Conservation (phyloP, 1,284 basidiomycete genomes). For the Coniferiporia sulphurascens region DNA sequence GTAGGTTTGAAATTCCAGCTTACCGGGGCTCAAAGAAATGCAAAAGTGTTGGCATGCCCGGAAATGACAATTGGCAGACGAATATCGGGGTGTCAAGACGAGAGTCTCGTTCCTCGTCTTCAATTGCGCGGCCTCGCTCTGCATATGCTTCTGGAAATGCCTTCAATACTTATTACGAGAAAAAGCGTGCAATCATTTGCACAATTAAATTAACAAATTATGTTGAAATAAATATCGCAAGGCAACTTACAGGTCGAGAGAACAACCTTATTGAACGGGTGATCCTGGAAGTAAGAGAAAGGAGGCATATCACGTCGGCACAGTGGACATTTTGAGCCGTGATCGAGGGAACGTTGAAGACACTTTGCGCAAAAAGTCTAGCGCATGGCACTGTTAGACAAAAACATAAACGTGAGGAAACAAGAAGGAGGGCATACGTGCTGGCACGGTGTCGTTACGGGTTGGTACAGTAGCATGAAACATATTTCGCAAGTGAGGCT, state of each 20-base stretch:
- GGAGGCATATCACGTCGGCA: slow-evolving; percentile 77
- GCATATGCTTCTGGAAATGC: slow-evolving; percentile 55
- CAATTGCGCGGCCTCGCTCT: slow-evolving; percentile 54
- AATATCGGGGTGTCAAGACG: slow-evolving; percentile 88
- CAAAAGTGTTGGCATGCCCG: slow-evolving; percentile 82
- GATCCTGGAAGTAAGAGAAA: slow-evolving; percentile 79
- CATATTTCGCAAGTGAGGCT: slow-evolving; percentile 91
- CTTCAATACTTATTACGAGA: slow-evolving; percentile 45
- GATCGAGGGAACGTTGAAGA: slow-evolving; percentile 85
- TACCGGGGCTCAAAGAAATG: slow-evolving; percentile 89
- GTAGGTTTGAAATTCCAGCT: slow-evolving; percentile 4
- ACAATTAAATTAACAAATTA: slow-evolving; percentile 1
- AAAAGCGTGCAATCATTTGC: background rate
- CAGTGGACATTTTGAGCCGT: slow-evolving; percentile 77
- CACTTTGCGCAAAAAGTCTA: slow-evolving; percentile 91
- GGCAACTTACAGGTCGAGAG: slow-evolving; percentile 59
- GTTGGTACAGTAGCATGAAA: slow-evolving; percentile 77
- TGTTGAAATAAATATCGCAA: background rate
- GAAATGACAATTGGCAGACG: slow-evolving; percentile 86
- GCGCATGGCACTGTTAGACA: background rate
- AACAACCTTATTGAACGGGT: slow-evolving; percentile 63
- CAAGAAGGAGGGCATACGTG: slow-evolving; percentile 54
- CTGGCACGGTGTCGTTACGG: slow-evolving; percentile 90
- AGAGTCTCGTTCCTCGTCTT: slow-evolving; percentile 72
- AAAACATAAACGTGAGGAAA: slow-evolving; percentile 7